Evolutionary conservation across 805 yeast species (phyloP), one percentile per base, ranked within the genome.

Genomic region (Ogataea philodendri): DNA sequence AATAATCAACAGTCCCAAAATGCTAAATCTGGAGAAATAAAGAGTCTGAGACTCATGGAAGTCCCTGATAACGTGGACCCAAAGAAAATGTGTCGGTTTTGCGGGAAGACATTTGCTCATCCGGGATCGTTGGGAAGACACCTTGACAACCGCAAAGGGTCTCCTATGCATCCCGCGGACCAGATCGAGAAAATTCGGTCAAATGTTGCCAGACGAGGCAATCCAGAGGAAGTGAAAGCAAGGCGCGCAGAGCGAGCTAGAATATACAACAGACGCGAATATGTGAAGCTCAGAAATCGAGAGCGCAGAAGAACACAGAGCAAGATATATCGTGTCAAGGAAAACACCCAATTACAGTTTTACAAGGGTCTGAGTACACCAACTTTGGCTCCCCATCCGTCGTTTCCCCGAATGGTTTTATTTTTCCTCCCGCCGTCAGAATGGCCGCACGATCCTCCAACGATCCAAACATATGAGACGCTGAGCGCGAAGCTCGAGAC

Each of bases 111-210:
- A 1, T 78, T 77, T 51, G 66, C 76, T 3, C 75, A 74, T 41
- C 72, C 76, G 5, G 81, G 82, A 2, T 73, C 80, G 1, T 59
- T 76, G 37, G 82, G 82, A 1, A 60, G 84, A 22, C 84, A 78
- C 51, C 52, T 78, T 26, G 83, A 78, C 46, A 52, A 64, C 28
- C 69, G 74, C 42, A 72, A 72, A 35, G 84, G 83, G 1, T 66
- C 76, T 7, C 49, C 62, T 1, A 36, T 56, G 10, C 84, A 78
- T 44, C 83, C 83, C 0, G 51, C 59, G 1, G 73, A 66, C 3
- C 60, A 65, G 25, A 73, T 78, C 10, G 71, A 67, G 9, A 50
- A 48, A 32, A 44, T 76, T 25, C 51, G 82, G 19, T 61, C 67
- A 0, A 64, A 69, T 28, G 81, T 76, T 16, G 70, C 70, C 26